phyloP scores from a whole-genome alignment of 2,329 filamentous ascomycete species.

The Cladosporium colombiae region DNA sequence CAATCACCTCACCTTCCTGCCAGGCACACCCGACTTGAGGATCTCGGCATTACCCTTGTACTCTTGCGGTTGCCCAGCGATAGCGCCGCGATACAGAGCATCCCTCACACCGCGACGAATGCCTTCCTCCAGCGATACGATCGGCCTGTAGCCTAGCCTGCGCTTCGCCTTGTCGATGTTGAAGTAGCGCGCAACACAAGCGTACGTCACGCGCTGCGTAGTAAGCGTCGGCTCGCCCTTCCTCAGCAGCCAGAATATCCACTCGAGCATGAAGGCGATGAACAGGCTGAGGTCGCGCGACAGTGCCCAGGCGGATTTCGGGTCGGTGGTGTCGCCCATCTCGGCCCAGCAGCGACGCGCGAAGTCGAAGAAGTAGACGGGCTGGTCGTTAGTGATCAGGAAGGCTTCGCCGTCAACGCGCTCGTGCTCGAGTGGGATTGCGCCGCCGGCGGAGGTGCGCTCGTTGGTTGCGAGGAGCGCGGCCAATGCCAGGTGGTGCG shows the following conservation, averaged over 20 bases:
- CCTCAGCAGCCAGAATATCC: slow-evolving; percentile 45
- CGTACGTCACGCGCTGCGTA: slow-evolving; percentile 58
- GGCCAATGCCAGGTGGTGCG: slow-evolving; percentile 52
- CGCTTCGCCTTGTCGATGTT: slow-evolving; percentile 73
- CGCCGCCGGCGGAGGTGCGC: slow-evolving; percentile 32
- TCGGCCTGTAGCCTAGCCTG: slow-evolving; percentile 68
- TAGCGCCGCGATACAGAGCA: slow-evolving; percentile 39
- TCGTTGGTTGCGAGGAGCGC: slow-evolving; percentile 51
- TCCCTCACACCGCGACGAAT: slow-evolving; percentile 48
- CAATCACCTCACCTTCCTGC: slow-evolving; percentile 9
- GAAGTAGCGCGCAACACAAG: slow-evolving; percentile 76
- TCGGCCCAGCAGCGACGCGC: slow-evolving; percentile 49
- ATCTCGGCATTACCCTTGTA: slow-evolving; percentile 33
- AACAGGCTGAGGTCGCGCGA: slow-evolving; percentile 44
- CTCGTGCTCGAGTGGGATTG: slow-evolving; percentile 48
- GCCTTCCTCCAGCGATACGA: slow-evolving; percentile 68
- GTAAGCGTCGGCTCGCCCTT: slow-evolving; percentile 50
- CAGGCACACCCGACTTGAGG: slow-evolving; percentile 18
- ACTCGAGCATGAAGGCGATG: slow-evolving; percentile 48
- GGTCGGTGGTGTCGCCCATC: slow-evolving; percentile 40
- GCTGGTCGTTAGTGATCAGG: slow-evolving; percentile 54
- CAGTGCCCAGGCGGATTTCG: slow-evolving; percentile 46
- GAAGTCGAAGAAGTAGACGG: slow-evolving; percentile 55
- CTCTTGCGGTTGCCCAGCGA: slow-evolving; percentile 37
- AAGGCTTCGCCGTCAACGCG: slow-evolving; percentile 54